A percentile compares a stretch with the other conserved stretches of the same genome.
These are phyloP conservation scores for Chlamydomonas incerta DNA, from an alignment of 139 green algal species.

Conservation along the genomic window DNA sequence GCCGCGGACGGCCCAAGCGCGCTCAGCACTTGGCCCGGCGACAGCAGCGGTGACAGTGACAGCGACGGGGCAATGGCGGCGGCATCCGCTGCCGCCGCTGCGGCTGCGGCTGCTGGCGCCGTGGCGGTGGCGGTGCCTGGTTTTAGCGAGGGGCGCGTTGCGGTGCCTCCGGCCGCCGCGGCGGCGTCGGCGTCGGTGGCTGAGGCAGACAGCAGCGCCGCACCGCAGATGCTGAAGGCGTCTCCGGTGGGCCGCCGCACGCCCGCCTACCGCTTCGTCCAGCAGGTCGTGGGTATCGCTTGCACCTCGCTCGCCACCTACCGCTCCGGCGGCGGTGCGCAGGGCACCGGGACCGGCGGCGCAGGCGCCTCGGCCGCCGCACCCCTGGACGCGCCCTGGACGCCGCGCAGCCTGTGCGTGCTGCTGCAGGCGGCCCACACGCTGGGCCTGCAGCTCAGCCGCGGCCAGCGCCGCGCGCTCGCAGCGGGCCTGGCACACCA, in stretches of 20 bases:
- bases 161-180: too few species aligned
- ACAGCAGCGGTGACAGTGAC: slow-evolving; percentile 12
- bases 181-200: too few species aligned
- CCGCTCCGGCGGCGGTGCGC: neutral
- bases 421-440: neutral
- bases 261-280: neutral
- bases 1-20: neutral
- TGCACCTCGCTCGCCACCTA: neutral
- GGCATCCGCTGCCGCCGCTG: neutral
- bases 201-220: too few species aligned
- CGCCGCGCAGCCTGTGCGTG: neutral
- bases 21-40: neutral
- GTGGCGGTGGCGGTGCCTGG: neutral
- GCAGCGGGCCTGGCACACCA: neutral
- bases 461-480: neutral
- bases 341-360: too few species aligned
- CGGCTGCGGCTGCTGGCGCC: neutral
- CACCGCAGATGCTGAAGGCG: too few species aligned
- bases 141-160: too few species aligned
- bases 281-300: neutral
- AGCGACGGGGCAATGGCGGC: neutral
- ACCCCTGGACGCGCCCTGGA: neutral
- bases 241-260: too few species aligned
- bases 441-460: neutral
- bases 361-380: too few species aligned